phyloP scores from a whole-genome alignment of 208 protist genomes.

The Herpetomonas samuelpessoai region DNA sequence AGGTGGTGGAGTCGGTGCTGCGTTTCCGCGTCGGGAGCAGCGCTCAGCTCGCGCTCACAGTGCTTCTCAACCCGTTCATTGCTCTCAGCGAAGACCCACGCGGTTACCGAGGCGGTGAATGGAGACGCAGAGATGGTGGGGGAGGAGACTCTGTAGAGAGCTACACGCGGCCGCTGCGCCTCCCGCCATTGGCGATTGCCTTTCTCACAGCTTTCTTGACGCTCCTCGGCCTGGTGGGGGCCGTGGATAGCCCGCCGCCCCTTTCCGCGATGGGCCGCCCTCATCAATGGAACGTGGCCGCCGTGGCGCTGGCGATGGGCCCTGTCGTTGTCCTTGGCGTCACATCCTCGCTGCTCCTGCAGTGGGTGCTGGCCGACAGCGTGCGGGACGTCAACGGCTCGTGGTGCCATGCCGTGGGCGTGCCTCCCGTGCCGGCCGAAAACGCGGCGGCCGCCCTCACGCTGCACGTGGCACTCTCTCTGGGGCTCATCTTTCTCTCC shows the following conservation, averaged over 20 bases:
- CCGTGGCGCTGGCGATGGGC: conserved; percentile 22
- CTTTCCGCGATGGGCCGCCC: conserved; percentile 14
- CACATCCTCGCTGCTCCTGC: conserved; percentile 50
- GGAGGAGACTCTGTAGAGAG: too few species aligned
- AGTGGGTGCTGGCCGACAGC: conserved; percentile 42
- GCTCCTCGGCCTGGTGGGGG: background rate
- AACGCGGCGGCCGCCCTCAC: conserved; percentile 53
- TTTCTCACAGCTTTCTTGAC: background rate
- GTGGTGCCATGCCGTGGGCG: conserved; percentile 27
- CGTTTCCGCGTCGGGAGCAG: conserved; percentile 38
- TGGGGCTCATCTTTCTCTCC: conserved; percentile 54
- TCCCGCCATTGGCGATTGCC: background rate
- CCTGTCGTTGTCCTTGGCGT: conserved; percentile 31
- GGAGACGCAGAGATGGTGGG: too few species aligned
- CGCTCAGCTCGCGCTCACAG: conserved; percentile 26
- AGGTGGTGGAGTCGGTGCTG: conserved; percentile 66
- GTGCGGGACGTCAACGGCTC: conserved; percentile 9
- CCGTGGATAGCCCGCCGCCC: conserved; percentile 30
- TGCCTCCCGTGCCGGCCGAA: conserved; percentile 29
- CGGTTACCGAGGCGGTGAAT: too few species aligned
- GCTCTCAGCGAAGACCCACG: background rate
- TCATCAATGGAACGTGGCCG: conserved; percentile 45
- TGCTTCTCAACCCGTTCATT: background rate
- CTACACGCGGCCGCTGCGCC: background rate
- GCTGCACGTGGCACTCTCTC: conserved; percentile 53